Conservation (phyloP, 1,284 basidiomycete genomes). For the Heterobasidion occidentale region DNA sequence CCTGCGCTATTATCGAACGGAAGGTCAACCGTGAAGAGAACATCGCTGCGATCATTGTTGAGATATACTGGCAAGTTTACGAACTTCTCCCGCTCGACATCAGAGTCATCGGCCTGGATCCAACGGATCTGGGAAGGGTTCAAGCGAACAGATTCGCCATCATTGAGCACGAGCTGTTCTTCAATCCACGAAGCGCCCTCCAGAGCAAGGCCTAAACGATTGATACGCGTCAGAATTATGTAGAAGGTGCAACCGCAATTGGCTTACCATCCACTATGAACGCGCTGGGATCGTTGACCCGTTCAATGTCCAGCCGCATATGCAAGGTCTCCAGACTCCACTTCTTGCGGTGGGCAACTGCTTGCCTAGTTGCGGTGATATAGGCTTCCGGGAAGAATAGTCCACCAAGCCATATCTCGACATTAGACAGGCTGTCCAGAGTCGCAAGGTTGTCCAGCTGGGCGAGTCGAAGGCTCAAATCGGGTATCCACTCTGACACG, state of each 20-base stretch:
- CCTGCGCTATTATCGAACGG: constrained; percentile 64
- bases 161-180: constrained; percentile 68
- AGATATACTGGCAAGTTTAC: constrained; percentile 90
- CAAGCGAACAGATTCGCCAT: constrained; percentile 72
- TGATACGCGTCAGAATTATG: neutral
- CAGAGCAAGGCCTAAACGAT: constrained; percentile 62
- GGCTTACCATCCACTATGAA: constrained; percentile 81
- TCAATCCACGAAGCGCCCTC: constrained; percentile 78
- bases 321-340: constrained; percentile 90
- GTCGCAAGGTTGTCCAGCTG: constrained; percentile 77
- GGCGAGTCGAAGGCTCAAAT: constrained; percentile 68
- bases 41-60: constrained; percentile 83
- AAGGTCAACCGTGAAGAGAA: constrained; percentile 80
- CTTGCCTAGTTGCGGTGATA: constrained; percentile 89
- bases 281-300: constrained; percentile 62
- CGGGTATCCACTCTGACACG: constrained; percentile 80
- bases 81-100: constrained; percentile 21
- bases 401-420: constrained; percentile 86
- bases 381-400: constrained; percentile 95
- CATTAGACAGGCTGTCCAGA: constrained; percentile 57
- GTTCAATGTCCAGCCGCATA: constrained; percentile 74
- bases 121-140: constrained; percentile 79
- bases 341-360: constrained; percentile 82
- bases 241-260: neutral
- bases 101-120: constrained; percentile 60